A percentile compares a stretch with the other conserved stretches of the same genome.
These are phyloP conservation scores for Pestalotiopsis sp. DNA, from an alignment of 2,329 filamentous ascomycete genomes.

Conservation along the genomic window DNA sequence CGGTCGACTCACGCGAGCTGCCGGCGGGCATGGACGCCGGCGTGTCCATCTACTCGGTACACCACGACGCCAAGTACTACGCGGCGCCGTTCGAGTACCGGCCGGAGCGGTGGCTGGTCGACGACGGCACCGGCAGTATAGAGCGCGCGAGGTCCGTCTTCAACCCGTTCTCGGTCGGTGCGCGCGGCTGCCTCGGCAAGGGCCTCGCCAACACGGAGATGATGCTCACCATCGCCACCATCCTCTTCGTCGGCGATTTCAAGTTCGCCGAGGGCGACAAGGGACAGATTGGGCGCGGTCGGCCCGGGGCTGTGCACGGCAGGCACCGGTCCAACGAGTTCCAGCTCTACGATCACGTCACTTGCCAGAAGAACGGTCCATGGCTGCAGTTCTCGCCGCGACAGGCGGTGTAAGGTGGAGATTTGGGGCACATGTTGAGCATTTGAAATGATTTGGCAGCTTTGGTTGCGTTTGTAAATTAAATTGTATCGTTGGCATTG, in stretches of 20 bases:
- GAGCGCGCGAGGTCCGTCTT: neutral
- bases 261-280: slow-evolving; percentile 4
- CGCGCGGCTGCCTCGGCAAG: slow-evolving; percentile 8
- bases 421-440: rapidly evolving
- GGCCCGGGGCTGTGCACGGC: neutral
- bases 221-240: slow-evolving; percentile 6
- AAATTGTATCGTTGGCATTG: neutral
- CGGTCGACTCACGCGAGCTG: slow-evolving; percentile 9
- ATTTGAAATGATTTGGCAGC: neutral
- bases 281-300: slow-evolving; percentile 2
- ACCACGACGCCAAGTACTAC: slow-evolving; percentile 14
- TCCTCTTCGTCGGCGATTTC: slow-evolving; percentile 6
- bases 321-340: slow-evolving; percentile 9
- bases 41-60: slow-evolving; percentile 13
- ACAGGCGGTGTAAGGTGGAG: neutral
- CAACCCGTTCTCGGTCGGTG: slow-evolving; percentile 5
- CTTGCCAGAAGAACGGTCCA: slow-evolving; percentile 13
- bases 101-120: slow-evolving; percentile 16
- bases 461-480: neutral
- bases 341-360: slow-evolving; percentile 13
- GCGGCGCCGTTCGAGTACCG: slow-evolving; percentile 13
- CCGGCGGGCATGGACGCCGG: slow-evolving; percentile 16
- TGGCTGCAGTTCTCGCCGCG: slow-evolving; percentile 8
- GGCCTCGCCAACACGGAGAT: slow-evolving; percentile 13
- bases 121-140: slow-evolving; percentile 5